Evolutionary conservation across 208 protist genomes (phyloP).

Genomic region (Leptomonas seymouri): DNA sequence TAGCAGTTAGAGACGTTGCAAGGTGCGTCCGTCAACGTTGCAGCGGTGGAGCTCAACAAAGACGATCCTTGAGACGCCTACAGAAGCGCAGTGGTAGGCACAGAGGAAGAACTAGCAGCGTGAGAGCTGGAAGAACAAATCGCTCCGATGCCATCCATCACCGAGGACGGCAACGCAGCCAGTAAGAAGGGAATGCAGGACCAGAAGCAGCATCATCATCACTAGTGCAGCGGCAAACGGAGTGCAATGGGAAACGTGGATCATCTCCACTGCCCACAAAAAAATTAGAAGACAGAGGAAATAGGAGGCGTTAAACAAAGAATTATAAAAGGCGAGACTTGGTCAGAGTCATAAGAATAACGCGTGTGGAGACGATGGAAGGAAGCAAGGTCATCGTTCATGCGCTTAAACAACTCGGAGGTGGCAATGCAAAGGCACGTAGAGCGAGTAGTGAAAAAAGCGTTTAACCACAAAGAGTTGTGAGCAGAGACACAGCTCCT

Average conservation of each 20-base stretch:
- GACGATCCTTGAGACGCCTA: too few species aligned
- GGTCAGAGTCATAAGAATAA: background rate
- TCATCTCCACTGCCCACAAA: background rate
- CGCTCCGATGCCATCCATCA: background rate
- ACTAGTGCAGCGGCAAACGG: constrained; percentile 1
- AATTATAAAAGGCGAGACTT: background rate
- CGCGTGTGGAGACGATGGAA: too few species aligned
- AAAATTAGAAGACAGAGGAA: too few species aligned
- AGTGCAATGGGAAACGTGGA: background rate
- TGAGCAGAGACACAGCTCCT: too few species aligned
- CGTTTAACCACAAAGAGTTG: too few species aligned
- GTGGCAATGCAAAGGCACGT: too few species aligned
- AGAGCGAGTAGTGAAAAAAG: too few species aligned
- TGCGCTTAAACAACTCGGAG: too few species aligned
- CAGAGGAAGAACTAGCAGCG: too few species aligned
- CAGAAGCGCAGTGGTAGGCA: too few species aligned
- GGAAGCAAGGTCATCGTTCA: too few species aligned
- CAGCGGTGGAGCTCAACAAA: background rate
- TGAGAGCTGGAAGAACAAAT: too few species aligned
- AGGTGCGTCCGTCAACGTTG: constrained; percentile 4
- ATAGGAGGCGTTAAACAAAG: background rate
- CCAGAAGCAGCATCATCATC: constrained; percentile 6
- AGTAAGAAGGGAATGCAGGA: background rate
- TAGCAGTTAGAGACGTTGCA: constrained; percentile 11
- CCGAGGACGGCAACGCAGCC: background rate